A percentile compares a stretch with the other conserved stretches of the same genome.
phyloP scores from a whole-genome alignment of 257 asterid species.

The Nicotiana knightiana region DNA sequence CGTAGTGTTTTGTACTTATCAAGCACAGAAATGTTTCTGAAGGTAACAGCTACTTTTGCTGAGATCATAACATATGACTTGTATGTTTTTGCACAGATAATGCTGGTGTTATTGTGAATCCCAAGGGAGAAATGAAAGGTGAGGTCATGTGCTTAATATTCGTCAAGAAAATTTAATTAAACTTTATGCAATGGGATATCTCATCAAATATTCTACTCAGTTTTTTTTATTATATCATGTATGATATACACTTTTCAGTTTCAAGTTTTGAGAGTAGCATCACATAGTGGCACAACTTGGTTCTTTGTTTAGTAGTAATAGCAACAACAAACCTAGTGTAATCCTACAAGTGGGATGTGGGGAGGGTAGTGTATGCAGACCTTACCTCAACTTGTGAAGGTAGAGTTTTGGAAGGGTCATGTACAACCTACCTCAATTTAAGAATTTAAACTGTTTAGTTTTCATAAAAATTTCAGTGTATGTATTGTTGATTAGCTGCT shows the following conservation, averaged over 20 bases:
- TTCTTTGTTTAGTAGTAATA: background rate
- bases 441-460: too few species aligned
- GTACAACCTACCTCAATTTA: too few species aligned
- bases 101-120: constrained; percentile 56
- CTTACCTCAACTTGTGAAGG: too few species aligned
- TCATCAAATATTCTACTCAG: too few species aligned
- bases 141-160: background rate
- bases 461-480: background rate
- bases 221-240: background rate
- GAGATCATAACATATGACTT: background rate
- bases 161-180: background rate
- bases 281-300: background rate
- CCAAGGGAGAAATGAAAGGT: constrained; percentile 63
- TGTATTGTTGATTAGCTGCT: background rate
- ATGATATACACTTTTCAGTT: background rate
- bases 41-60: background rate
- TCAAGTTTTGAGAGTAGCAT: background rate
- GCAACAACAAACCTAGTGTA: too few species aligned
- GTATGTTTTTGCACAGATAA: constrained; percentile 27
- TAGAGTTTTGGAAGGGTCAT: too few species aligned
- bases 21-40: background rate
- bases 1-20: background rate
- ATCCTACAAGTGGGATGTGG: too few species aligned
- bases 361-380: too few species aligned
- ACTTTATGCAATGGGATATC: background rate